These are phyloP conservation scores for Chalciporus pseudorubinellus DNA, from an alignment of 768 basidiomycete genomes.

Conservation along the genomic window DNA sequence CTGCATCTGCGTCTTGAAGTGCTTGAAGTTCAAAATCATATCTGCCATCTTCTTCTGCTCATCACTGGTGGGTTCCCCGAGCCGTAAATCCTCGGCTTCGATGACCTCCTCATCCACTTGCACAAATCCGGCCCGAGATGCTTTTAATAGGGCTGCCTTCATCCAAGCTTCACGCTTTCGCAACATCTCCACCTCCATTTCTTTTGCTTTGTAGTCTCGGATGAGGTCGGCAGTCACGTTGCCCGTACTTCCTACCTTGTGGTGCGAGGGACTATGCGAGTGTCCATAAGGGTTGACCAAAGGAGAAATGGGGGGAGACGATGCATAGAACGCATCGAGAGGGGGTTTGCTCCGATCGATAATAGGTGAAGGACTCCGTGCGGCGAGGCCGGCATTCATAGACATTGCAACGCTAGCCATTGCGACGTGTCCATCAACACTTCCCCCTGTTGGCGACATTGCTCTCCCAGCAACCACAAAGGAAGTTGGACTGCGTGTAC, in stretches of 20 bases:
- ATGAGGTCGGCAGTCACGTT: conserved; percentile 74
- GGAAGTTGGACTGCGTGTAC: conserved; percentile 60
- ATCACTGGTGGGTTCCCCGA: conserved; percentile 32
- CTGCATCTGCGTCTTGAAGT: conserved; percentile 84
- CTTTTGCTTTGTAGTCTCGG: conserved; percentile 78
- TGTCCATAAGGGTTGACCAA: conserved; percentile 48
- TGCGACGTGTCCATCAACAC: conserved; percentile 35
- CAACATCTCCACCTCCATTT: conserved; percentile 72
- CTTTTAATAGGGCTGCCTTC: conserved; percentile 73
- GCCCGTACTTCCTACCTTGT: conserved; percentile 53
- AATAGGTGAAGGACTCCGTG: conserved; percentile 57
- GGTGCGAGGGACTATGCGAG: conserved; percentile 36
- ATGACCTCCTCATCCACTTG: conserved; percentile 54
- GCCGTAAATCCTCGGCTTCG: conserved; percentile 33
- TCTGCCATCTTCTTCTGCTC: conserved; percentile 60
- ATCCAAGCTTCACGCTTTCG: conserved; percentile 84
- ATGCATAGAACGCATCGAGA: conserved; percentile 57
- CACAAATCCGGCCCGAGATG: conserved; percentile 75
- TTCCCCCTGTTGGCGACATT: conserved; percentile 53
- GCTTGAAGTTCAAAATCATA: conserved; percentile 79
- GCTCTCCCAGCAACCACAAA: conserved; percentile 46
- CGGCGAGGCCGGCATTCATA: conserved; percentile 45
- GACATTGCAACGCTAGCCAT: conserved; percentile 56
- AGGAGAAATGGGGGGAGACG: conserved; percentile 41
- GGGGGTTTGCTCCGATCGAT: conserved; percentile 57